Percentiles rank a stretch among this genome's conserved stretches.
phyloP scores from a whole-genome alignment of 305 asterid genomes.

The Fraxinus albicans region DNA sequence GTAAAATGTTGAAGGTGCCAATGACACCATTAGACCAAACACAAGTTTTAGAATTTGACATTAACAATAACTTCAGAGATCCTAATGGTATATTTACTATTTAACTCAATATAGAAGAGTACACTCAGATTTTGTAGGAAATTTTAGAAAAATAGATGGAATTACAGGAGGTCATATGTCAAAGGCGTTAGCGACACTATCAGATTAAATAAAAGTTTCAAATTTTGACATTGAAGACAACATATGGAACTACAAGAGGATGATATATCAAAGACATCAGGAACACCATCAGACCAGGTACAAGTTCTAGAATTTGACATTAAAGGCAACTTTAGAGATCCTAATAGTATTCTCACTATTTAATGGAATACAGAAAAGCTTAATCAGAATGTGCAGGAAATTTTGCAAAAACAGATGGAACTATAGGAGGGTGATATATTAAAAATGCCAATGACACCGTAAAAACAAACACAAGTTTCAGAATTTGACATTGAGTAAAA shows the following conservation, averaged over 20 bases:
- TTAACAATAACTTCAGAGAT: conserved; percentile 64
- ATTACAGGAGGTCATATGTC: conserved; percentile 70
- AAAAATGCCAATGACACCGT: no score
- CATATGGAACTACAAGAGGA: conserved; percentile 53
- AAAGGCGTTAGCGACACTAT: conserved; percentile 36
- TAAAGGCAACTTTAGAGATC: conserved; percentile 59
- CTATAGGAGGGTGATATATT: no score
- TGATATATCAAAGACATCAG: conserved; percentile 75
- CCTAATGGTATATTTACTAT: conserved; percentile 82
- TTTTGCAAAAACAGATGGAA: no score
- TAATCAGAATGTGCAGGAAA: no score
- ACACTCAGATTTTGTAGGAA: conserved; percentile 73
- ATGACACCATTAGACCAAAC: conserved; percentile 51
- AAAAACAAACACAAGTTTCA: no score
- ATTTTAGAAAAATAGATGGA: conserved; percentile 60
- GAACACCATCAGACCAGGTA: conserved; percentile 13
- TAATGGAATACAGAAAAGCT: no score
- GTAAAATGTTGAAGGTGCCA: conserved; percentile 31
- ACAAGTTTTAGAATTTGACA: conserved; percentile 49
- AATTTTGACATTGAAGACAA: no score
- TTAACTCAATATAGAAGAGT: conserved; percentile 74
- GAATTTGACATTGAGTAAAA: no score
- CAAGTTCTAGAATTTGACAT: no score
- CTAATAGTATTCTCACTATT: conserved; percentile 16
- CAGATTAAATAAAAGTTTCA: no score